A percentile compares a stretch with the other conserved stretches of the same genome.
These are phyloP conservation scores for Osmanthus fragrans DNA, from an alignment of 257 asterid species.

Conservation along the genomic window DNA sequence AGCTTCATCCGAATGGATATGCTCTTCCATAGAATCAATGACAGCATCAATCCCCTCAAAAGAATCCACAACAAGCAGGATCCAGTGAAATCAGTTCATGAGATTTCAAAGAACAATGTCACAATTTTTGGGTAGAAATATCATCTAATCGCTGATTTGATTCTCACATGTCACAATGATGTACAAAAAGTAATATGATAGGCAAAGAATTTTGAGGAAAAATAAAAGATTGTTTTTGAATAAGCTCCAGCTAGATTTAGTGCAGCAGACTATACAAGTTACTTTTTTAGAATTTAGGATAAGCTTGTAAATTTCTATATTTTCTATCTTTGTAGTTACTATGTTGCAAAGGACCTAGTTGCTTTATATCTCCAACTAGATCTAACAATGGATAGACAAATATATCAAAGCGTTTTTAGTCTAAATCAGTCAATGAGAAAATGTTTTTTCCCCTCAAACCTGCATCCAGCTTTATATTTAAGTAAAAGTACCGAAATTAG, in stretches of 20 bases:
- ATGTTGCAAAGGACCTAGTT: no score
- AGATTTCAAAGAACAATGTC: not conserved
- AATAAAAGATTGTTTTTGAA: not conserved
- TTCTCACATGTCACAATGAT: constrained; percentile 8
- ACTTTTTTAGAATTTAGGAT: no score
- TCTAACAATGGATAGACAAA: no score
- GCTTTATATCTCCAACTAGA: no score
- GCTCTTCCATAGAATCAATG: not conserved
- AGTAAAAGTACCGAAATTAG: no score
- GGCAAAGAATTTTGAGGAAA: not conserved
- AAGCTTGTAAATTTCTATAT: not conserved
- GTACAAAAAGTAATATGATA: not conserved
- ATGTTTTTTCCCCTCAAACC: no score
- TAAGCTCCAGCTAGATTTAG: not conserved
- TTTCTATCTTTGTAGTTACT: no score
- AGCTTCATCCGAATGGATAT: not conserved
- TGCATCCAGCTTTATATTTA: no score
- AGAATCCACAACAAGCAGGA: not conserved
- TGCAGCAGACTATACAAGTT: not conserved
- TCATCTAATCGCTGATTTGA: not conserved
- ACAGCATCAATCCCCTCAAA: not conserved
- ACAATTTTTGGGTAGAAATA: constrained; percentile 6
- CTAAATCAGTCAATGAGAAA: no score
- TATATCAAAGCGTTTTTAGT: no score
- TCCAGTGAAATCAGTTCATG: not conserved